Evolutionary conservation across 306 rosid species (phyloP).

Genomic region (Potentilla sterilis): DNA sequence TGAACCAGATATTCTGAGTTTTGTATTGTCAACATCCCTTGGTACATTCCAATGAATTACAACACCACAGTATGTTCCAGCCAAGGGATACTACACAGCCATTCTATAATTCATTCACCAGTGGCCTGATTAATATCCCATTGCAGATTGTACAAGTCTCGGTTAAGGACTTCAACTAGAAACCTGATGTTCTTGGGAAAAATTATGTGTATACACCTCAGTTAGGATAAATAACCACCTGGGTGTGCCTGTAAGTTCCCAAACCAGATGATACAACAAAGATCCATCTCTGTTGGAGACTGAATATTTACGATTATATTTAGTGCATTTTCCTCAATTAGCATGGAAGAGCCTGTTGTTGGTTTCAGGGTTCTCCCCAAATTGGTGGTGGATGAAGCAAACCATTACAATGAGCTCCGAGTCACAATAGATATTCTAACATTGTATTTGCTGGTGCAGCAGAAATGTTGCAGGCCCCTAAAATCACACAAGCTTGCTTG

Average conservation of each 20-base stretch:
- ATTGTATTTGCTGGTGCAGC: neutral
- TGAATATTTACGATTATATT: conserved; percentile 67
- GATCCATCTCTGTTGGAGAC: conserved; percentile 58
- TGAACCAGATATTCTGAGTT: neutral
- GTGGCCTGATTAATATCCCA: neutral
- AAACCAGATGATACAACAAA: conserved; percentile 41
- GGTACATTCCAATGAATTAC: neutral
- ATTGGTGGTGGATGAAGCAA: neutral
- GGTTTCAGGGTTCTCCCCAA: neutral
- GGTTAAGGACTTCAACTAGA: conserved; percentile 34
- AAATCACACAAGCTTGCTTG: neutral
- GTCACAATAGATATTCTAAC: neutral
- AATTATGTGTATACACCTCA: conserved; percentile 26
- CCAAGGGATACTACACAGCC: neutral
- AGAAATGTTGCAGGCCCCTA: neutral
- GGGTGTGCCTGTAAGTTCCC: conserved; percentile 60
- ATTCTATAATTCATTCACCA: neutral
- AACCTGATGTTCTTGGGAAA: conserved; percentile 31
- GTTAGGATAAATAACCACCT: neutral
- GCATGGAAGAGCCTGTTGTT: conserved; percentile 23
- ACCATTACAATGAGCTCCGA: neutral
- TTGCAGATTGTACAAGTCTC: conserved; percentile 71
- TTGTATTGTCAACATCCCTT: neutral
- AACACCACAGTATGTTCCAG: neutral
- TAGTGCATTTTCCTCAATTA: conserved; percentile 26